A percentile compares a stretch with the other conserved stretches of the same genome.
Evolutionary conservation across 805 yeast species (phyloP).

Genomic region (Novakomyces olei): DNA sequence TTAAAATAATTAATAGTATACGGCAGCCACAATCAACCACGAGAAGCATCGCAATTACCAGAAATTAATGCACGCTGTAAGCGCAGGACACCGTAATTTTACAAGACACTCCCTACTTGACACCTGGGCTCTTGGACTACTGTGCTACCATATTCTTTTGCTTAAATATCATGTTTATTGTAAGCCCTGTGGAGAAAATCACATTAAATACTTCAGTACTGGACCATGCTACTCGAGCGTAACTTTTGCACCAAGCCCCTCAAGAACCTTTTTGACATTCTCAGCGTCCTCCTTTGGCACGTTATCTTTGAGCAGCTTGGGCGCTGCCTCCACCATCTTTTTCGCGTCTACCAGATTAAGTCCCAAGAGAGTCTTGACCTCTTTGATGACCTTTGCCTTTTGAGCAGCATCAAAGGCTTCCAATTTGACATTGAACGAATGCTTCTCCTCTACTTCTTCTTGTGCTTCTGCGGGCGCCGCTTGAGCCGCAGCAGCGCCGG

Average conservation of each 20-base stretch:
- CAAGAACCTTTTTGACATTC: constrained; percentile 78
- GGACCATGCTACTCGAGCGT: constrained; percentile 66
- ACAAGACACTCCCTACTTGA: too few species aligned
- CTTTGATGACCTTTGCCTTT: constrained; percentile 94
- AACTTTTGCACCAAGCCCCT: constrained; percentile 87
- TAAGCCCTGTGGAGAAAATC: too few species aligned
- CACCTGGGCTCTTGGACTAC: too few species aligned
- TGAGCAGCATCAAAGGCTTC: constrained; percentile 86
- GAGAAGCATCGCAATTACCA: too few species aligned
- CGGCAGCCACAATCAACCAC: too few species aligned
- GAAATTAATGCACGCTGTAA: too few species aligned
- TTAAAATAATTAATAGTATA: too few species aligned
- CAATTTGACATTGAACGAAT: constrained; percentile 75
- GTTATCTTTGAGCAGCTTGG: constrained; percentile 84
- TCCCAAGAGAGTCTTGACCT: constrained; percentile 77
- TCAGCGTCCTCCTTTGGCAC: constrained; percentile 96
- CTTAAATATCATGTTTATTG: too few species aligned
- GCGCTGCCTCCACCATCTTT: constrained; percentile 95
- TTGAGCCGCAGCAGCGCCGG: constrained; percentile 41
- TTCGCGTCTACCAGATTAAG: constrained; percentile 88
- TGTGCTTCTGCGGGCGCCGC: constrained; percentile 53
- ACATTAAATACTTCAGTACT: too few species aligned
- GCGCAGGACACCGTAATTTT: too few species aligned
- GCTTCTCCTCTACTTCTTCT: constrained; percentile 66
- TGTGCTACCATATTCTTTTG: too few species aligned